These are phyloP conservation scores for Cercospora janseana DNA, from an alignment of 2,329 filamentous ascomycete genomes.

Conservation along the genomic window DNA sequence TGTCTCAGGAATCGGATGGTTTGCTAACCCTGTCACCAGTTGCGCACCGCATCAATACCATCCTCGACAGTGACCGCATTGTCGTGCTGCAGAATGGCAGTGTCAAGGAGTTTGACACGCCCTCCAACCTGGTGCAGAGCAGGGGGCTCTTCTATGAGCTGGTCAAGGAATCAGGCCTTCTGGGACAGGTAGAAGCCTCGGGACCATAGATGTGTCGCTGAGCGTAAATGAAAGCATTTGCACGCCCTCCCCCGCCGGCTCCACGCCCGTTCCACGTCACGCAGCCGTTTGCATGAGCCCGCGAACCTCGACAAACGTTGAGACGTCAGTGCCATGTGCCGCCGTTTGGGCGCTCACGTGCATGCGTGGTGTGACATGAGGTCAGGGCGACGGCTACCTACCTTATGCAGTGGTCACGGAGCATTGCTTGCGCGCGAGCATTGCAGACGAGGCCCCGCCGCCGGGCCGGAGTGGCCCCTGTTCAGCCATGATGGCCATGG, in stretches of 20 bases:
- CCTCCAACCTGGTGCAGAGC: slow-evolving; percentile 70
- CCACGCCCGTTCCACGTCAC: not conserved
- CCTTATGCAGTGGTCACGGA: not conserved
- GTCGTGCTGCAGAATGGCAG: slow-evolving; percentile 88
- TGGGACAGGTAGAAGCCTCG: slow-evolving; percentile 44
- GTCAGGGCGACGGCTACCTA: too few relatives aligned
- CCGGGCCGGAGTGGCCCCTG: too few relatives aligned
- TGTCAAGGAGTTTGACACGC: slow-evolving; percentile 90
- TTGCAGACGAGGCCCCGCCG: not conserved
- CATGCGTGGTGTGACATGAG: slow-evolving; percentile 9
- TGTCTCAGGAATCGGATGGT: not conserved
- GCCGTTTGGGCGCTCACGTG: slow-evolving; percentile 9
- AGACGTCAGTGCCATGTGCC: slow-evolving; percentile 13
- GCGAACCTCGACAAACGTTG: slow-evolving; percentile 5
- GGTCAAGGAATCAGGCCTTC: slow-evolving; percentile 83
- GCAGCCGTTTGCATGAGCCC: slow-evolving; percentile 2
- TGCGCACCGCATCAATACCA: slow-evolving; percentile 96
- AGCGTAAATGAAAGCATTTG: not conserved
- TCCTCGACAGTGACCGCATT: slow-evolving; percentile 82
- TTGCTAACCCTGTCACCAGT: slow-evolving; percentile 42
- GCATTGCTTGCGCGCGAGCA: slow-evolving; percentile 1
- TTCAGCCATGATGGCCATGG: too few relatives aligned
- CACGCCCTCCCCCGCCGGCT: not conserved
- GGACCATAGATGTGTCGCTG: slow-evolving; percentile 9
- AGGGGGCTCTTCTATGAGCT: slow-evolving; percentile 83